A percentile compares a stretch with the other conserved stretches of the same genome.
phyloP scores from a whole-genome alignment of 1,284 basidiomycete genomes.

The Irpex lacteus region DNA sequence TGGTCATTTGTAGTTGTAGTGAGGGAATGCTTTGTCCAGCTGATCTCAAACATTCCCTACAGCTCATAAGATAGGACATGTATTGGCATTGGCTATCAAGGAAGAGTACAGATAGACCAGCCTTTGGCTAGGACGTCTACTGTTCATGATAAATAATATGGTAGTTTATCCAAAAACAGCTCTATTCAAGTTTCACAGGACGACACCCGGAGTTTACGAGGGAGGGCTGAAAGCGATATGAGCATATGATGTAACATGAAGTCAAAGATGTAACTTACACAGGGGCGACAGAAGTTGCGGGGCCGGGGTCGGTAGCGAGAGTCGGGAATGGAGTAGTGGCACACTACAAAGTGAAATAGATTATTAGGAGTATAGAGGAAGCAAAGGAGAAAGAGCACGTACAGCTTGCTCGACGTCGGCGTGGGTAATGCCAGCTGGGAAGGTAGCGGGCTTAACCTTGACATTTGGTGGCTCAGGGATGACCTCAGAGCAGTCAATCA shows the following conservation, averaged over 20 bases:
- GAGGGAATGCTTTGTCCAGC: too few species aligned
- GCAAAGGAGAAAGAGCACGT: too few species aligned
- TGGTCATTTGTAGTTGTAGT: too few species aligned
- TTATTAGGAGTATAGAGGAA: too few species aligned
- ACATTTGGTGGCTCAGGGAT: conserved; percentile 6
- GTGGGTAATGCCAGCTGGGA: conserved; percentile 23
- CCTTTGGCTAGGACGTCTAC: too few species aligned
- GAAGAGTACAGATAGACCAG: too few species aligned
- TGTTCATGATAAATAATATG: too few species aligned
- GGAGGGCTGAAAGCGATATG: neutral
- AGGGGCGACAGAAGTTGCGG: neutral
- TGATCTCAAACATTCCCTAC: too few species aligned
- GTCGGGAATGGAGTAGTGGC: neutral
- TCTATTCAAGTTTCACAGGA: too few species aligned
- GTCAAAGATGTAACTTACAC: neutral
- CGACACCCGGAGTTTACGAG: neutral
- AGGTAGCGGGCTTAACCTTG: conserved; percentile 8
- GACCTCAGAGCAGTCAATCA: conserved; percentile 28
- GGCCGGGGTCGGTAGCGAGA: neutral
- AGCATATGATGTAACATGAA: neutral
- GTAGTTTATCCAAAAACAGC: too few species aligned
- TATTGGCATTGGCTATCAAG: too few species aligned
- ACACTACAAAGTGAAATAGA: neutral
- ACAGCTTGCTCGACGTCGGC: conserved; percentile 36
- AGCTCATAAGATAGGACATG: too few species aligned